Base-by-base conservation (phyloP, 2,329 filamentous ascomycete species). In the Fusarium circinatum region DNA sequence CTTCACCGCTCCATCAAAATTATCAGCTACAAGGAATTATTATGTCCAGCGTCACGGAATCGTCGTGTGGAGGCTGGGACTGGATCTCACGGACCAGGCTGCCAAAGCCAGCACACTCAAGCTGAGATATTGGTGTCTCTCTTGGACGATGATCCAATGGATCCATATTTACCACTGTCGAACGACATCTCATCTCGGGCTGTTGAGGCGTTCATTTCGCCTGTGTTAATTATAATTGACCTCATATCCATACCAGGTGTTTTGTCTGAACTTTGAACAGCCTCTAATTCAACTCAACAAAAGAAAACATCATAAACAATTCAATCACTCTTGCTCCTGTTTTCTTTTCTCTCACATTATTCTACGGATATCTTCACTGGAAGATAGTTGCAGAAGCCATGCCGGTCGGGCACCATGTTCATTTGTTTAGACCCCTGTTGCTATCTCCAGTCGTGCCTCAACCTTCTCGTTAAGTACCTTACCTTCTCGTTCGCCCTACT, bases 121-220 rank as follows among this genome's bases (percentile, higher is more conserved):
- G 65, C 22, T 42, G 30, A 58, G 67, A 52, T 70, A 65, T 48
- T 55, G 68, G 54, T 58, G 49, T 62, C 48, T 72, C 72, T 65
- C 45, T 70, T 64, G 55, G 48, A 70, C 68, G 75, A 67, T 63
- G 74, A 76, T 74, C 75, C 67, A 75, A 75, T 72, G 71, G 66
- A 63, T 74, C 75, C 75, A 77, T 77, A 67, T 77, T 72, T 75
- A 55, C 42, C 49, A 58, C 28, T 49, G 70, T 76, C 74, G 62
- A 70, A 75, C 75, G 65, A 77, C 67, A 51, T 38, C 63, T 76
- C 74, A 68, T 75, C 51, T 65, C 65, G 56, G 56, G 56, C 32
- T 71, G 44, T 54, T 65, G 34, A 57, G 47, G 36, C 61, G 39
- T 64, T 62, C 64, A 72, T 72, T 64, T 69, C 63, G 68, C 39